Evolutionary conservation across 2,329 filamentous ascomycete genomes (phyloP), one percentile per base, ranked within the genome.

Genomic region (Monosporascus sp.): DNA sequence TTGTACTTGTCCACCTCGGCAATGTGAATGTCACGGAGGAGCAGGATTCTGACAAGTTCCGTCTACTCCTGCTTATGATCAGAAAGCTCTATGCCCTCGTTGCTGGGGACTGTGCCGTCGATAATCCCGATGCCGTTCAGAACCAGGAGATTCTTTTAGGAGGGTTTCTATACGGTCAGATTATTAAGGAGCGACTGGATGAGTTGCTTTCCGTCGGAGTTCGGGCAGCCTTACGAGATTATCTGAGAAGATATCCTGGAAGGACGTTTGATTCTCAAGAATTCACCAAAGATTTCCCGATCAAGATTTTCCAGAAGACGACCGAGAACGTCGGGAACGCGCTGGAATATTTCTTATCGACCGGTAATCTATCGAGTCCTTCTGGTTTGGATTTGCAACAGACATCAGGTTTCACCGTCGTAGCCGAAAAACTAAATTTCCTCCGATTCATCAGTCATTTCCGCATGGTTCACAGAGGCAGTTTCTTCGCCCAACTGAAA

Each of bases 391-490:
- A 99, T 79, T 73, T 97, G 65, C 94, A 97, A 68, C 94, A 99
- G 72, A 87, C 88, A 0, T 94, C 93, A 14, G 94, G 94, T 58
- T 99, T 96, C 71, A 96, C 91, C 0, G 91, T 99, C 49, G 92
- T 97, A 50, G 94, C 94, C 3, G 94, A 99, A 70, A 97, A 97
- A 80, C 93, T 99, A 69, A 99, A 99, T 76, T 99, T 97, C 70
- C 85, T 96, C 66, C 90, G 94, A 65, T 99, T 97, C 76, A 96
- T 99, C 75, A 94, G 90, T 71, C 94, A 99, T 72, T 99, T 99
- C 81, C 88, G 94, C 61, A 97, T 97, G 91, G 91, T 99, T 54
- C 94, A 99, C 76, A 86, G 94, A 85, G 94, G 94, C 78, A 94
- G 91, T 69, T 99, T 99, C 82, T 99, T 99, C 71, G 94, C 94